Base-by-base conservation (phyloP, 352 stramenopile species). In the Albugo laibachii region DNA sequence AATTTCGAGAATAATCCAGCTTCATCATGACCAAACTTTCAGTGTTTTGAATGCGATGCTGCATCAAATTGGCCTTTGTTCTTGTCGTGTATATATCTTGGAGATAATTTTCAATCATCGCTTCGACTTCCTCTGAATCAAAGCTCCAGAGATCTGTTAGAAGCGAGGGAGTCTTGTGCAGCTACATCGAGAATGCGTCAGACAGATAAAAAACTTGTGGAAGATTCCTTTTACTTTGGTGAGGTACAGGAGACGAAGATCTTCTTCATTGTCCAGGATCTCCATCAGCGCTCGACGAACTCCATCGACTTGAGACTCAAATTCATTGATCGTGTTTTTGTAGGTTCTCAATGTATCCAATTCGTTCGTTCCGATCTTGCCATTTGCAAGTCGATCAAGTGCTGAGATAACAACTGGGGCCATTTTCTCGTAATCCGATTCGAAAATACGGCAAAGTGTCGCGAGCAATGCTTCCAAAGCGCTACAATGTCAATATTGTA, bases 21-120 rank as follows among this genome's bases (percentile, higher is more conserved):
- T 53, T 47, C 37, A 57, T 45, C 51, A 57, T 57, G 18, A 57
- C 51, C 41, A 57, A 40, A 44, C 51, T 57, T 34, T 57, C 51
- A 8, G 51, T 57, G 24, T 52, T 57, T 21, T 54, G 14, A 15
- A 57, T 48, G 40, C 45, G 48, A 37, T 45, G 43, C 15, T 48
- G 12, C 20, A 55, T 52, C 14, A 57, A 41, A 31, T 36, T 36
- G 14, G 50, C 37, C 4, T 37, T 27, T 14, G 51, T 41, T n/a
- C 31, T 46, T 15, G 34, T 15, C 13, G 21, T 45, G 41, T 53
- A 52, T 5, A 57, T 53, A 39, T 57, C 49, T 36, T 55, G 49
- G 14, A 55, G 38, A 18, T 55, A 55, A 5, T 34, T 35, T 34
- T 55, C 49, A 6, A 55, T 20, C 18, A 55, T 19, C 8, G 43